phyloP scores from a whole-genome alignment of 2,329 filamentous ascomycete genomes.

The Plectosphaerella sp. region DNA sequence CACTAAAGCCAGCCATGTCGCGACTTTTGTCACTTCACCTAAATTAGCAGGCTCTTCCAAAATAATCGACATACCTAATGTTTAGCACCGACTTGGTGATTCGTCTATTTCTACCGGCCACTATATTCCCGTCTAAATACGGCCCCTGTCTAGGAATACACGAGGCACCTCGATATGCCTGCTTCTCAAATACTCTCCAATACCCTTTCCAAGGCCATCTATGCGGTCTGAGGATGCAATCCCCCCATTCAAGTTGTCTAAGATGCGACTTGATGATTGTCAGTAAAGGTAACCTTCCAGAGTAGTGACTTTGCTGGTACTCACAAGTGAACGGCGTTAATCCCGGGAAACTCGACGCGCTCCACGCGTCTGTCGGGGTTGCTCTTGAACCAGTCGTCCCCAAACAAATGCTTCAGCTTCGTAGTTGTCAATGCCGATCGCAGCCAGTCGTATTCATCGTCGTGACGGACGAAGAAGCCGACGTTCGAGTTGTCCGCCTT shows the following conservation, averaged over 20 bases:
- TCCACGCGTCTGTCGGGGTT: conserved; percentile 4
- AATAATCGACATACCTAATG: too few relatives aligned
- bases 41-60: too few relatives aligned
- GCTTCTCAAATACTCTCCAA: conserved; percentile 28
- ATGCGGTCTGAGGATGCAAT: conserved; percentile 11
- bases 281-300: not conserved
- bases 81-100: too few relatives aligned
- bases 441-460: conserved; percentile 35
- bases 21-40: too few relatives aligned
- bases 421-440: conserved; percentile 26
- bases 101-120: too few relatives aligned
- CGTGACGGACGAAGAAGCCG: conserved; percentile 32
- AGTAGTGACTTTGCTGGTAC: not conserved
- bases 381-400: conserved; percentile 15
- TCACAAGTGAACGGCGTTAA: conserved; percentile 11
- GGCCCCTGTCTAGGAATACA: conserved; percentile 25
- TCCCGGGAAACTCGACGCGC: conserved; percentile 7
- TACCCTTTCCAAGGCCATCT: conserved; percentile 30
- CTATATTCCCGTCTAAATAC: too few relatives aligned
- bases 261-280: conserved; percentile 3
- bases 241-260: conserved; percentile 10
- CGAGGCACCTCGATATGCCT: conserved; percentile 28
- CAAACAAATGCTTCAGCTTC: conserved; percentile 14
- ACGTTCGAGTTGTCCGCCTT: conserved; percentile 32
- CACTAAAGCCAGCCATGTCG: too few relatives aligned